phyloP scores from a whole-genome alignment of 2,329 filamentous ascomycete genomes.

The Didymella keratinophila region DNA sequence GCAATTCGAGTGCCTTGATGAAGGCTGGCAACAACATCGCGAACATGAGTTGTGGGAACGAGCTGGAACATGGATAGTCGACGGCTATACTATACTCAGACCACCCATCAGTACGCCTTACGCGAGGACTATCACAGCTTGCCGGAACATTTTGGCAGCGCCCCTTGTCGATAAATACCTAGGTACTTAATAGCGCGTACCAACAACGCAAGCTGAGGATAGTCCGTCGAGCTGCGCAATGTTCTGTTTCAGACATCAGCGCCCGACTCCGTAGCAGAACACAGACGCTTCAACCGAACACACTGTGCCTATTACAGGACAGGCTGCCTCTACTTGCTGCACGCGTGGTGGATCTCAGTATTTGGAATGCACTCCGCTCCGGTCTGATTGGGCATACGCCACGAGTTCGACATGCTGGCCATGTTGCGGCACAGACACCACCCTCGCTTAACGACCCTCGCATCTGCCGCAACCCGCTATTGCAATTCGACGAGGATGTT shows the following conservation, averaged over 20 bases:
- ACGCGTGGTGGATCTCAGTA: slow-evolving; percentile 38
- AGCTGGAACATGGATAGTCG: slow-evolving; percentile 41
- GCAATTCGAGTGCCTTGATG: slow-evolving; percentile 9
- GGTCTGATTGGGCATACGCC: slow-evolving; percentile 35
- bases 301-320: slow-evolving; percentile 51
- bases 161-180: slow-evolving; percentile 70
- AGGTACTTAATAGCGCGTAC: slow-evolving; percentile 70
- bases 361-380: slow-evolving; percentile 28
- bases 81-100: slow-evolving; percentile 44
- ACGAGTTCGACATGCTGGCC: slow-evolving; percentile 33
- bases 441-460: slow-evolving; percentile 40
- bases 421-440: slow-evolving; percentile 32
- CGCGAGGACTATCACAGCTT: slow-evolving; percentile 46
- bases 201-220: slow-evolving; percentile 58
- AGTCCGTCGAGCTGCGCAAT: slow-evolving; percentile 48
- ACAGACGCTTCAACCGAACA: slow-evolving; percentile 55
- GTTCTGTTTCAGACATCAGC: slow-evolving; percentile 71
- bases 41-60: slow-evolving; percentile 36
- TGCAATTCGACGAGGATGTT: slow-evolving; percentile 15
- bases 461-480: slow-evolving; percentile 19
- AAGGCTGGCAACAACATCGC: slow-evolving; percentile 32
- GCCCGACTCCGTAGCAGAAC: slow-evolving; percentile 76
- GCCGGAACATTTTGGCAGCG: slow-evolving; percentile 60
- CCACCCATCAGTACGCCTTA: slow-evolving; percentile 44
- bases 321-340: slow-evolving; percentile 44